These are phyloP conservation scores for Lophiotrema nucula DNA, from an alignment of 495 filamentous ascomycete species.

Conservation along the genomic window DNA sequence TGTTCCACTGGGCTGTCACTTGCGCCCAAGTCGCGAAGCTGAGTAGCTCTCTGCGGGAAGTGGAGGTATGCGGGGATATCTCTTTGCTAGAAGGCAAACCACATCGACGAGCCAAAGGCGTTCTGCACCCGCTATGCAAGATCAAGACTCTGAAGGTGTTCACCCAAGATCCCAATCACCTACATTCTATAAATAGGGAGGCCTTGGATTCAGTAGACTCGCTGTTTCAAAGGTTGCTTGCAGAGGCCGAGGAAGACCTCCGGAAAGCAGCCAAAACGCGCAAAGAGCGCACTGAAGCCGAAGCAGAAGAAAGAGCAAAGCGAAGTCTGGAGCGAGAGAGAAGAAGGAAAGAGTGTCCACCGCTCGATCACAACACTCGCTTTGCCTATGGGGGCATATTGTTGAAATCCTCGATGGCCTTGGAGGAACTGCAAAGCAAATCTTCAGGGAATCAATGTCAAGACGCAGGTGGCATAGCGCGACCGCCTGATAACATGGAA, in stretches of 20 bases:
- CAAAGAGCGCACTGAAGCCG: slow-evolving; percentile 15
- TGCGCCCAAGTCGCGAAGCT: slow-evolving; percentile 28
- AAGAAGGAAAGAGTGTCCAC: no score
- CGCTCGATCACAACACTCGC: no score
- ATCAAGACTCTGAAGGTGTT: slow-evolving; percentile 22
- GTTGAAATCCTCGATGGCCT: no score
- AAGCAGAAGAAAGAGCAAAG: not conserved
- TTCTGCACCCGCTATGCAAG: slow-evolving; percentile 20
- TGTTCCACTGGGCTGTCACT: slow-evolving; percentile 24
- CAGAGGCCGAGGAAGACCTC: not conserved
- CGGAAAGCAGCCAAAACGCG: slow-evolving; percentile 7
- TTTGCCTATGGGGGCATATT: no score
- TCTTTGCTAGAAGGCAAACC: not conserved
- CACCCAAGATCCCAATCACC: not conserved
- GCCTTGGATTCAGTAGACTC: no score
- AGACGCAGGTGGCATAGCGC: no score
- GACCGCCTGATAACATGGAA: no score
- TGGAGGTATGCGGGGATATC: slow-evolving; percentile 14
- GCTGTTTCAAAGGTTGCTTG: not conserved
- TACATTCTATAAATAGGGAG: no score
- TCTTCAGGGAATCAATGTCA: no score
- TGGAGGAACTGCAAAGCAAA: no score
- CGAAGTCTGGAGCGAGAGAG: not conserved
- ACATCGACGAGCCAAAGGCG: not conserved
- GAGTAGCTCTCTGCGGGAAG: not conserved